Evolutionary conservation across 352 stramenopile species (phyloP).

Genomic region (Pythium angustatum): DNA sequence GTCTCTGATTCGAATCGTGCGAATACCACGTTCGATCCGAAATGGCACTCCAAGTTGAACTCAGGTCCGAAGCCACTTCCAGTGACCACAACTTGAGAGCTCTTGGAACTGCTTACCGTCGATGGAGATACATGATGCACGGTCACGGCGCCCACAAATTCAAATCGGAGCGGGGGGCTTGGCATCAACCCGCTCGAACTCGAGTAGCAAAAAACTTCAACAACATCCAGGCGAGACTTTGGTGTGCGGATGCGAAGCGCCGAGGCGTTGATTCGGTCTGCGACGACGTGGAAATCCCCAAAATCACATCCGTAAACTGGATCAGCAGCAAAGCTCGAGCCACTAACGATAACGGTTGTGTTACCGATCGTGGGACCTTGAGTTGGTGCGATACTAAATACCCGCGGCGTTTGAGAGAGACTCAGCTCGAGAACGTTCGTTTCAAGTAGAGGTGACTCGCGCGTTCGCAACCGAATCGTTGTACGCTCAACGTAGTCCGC

Average conservation of each 20-base stretch:
- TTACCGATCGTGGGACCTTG: constrained; percentile 9
- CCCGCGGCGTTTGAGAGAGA: background rate
- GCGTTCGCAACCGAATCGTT: constrained; percentile 14
- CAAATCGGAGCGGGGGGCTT: constrained; percentile 3
- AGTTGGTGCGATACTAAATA: constrained; percentile 1
- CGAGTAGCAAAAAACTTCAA: constrained; percentile 20
- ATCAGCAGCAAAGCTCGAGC: constrained; percentile 6
- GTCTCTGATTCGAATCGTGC: constrained; percentile 3
- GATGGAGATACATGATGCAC: constrained; percentile 2
- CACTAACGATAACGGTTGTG: constrained; percentile 13
- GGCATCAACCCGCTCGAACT: background rate
- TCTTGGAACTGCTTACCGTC: background rate
- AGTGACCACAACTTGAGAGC: constrained; percentile 1
- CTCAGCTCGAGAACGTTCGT: constrained; percentile 12
- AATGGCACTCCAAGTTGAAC: background rate
- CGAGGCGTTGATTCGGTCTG: constrained; percentile 15
- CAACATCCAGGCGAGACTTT: background rate
- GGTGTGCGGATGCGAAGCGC: background rate
- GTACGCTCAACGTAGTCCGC: background rate
- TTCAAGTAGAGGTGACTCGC: constrained; percentile 8
- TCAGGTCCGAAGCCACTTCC: background rate
- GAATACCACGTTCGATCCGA: background rate
- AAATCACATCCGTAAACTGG: constrained; percentile 11
- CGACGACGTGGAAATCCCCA: constrained; percentile 2
- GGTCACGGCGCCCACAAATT: background rate